Conservation (phyloP, 139 green algal genomes). For the Yamagishiella unicocca region DNA sequence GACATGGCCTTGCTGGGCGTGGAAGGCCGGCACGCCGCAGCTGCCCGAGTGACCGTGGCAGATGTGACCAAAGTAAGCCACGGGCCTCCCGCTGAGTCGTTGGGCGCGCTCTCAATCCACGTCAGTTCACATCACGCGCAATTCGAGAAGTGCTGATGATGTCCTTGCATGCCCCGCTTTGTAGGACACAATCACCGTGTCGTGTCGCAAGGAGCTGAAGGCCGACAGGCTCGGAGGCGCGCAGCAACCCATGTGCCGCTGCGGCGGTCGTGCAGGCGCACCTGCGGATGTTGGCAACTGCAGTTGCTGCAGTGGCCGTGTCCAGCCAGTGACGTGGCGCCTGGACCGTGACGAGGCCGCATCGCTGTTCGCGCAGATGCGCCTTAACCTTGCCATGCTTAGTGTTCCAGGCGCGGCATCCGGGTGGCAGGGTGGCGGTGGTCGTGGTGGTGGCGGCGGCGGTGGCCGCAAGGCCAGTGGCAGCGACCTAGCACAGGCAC, state of each 20-base stretch:
- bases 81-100: neutral
- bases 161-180: neutral
- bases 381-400: conserved; percentile 72
- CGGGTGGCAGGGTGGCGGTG: neutral
- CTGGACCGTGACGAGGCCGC: conserved; percentile 81
- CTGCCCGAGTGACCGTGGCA: conserved; percentile 51
- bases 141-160: neutral
- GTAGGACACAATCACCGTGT: conserved; percentile 58
- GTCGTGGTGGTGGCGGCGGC: neutral
- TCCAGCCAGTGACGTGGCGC: conserved; percentile 68
- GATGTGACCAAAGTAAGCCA: conserved; percentile 22
- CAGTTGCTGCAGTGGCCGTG: neutral
- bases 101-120: no score
- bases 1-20: conserved; percentile 80
- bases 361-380: conserved; percentile 67
- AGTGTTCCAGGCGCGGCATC: neutral
- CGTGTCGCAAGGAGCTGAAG: conserved; percentile 16
- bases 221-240: conserved; percentile 13
- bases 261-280: neutral
- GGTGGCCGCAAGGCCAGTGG: neutral
- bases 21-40: conserved; percentile 67
- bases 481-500: neutral
- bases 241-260: neutral
- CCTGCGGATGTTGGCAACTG: neutral
- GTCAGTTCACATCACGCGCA: neutral